Evolutionary conservation across 345 rosid genomes (phyloP), one percentile per base, ranked within the genome.

Genomic region (Durio zibethinus): DNA sequence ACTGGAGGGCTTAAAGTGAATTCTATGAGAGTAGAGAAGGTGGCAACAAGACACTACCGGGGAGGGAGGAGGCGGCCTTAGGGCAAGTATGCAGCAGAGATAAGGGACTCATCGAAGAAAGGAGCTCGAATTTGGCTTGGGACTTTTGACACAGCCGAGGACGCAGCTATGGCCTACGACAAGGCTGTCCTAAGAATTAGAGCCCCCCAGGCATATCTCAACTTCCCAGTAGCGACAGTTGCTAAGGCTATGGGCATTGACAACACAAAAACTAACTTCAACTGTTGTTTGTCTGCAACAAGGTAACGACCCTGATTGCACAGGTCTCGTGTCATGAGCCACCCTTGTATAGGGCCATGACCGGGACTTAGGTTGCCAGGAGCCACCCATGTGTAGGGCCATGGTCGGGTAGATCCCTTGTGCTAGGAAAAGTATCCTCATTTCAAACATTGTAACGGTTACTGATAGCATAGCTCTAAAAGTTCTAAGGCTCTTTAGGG

Each of bases 71-170:
- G 92, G 73, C 84, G 97, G 78, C 98, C 96, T 0, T 92, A 97
- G 98, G 98, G 97, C 1, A 94, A 91, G 75, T 92, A 84, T 15
- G 97, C 97, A 6, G 97, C 98, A 0, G 97, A 92, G 85, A 94
- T 94, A 63, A 82, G 97, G 80, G 98, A 94, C 69, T 90, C 96
- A 2, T 77, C 88, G 12, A 82, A 85, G 25, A 91, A 92, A 52
- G 94, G 97, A 11, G 90, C 87, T 15, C 79, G 98, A 36, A 91
- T 89, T 76, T 94, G 97, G 97, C 94, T 94, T 0, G 97, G 98
- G 78, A 94, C 98, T 7, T 94, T 92, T 59, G 85, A 84, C 8
- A 91, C 97, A 0, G 97, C 97, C 15, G 98, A 94, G 72, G 93
- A 89, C 82, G 97, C 98, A 1, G 98, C 98, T 23, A 77, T 91